Conservation (phyloP, 768 basidiomycete species). For the Lactifluus volemus region DNA sequence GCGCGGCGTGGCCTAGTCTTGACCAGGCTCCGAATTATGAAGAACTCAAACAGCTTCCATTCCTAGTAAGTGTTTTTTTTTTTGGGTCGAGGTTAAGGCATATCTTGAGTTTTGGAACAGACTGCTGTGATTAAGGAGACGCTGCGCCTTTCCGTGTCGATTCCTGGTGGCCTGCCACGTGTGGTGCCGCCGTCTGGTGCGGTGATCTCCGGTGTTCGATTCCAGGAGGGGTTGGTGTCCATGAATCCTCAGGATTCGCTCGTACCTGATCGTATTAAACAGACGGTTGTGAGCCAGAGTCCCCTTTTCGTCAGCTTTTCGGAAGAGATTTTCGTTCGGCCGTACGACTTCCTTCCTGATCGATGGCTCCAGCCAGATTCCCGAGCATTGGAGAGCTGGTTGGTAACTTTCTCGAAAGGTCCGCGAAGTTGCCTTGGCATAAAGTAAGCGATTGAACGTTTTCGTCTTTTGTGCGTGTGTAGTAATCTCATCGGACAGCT, state of each 20-base stretch:
- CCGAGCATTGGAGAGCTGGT: constrained; percentile 8
- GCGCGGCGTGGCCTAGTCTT: constrained; percentile 4
- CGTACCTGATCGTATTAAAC: not conserved
- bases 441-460: constrained; percentile 8
- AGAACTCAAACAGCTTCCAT: constrained; percentile 9
- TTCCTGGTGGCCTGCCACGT: constrained; percentile 9
- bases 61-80: constrained; percentile 1
- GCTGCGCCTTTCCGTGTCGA: not conserved
- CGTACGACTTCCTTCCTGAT: constrained; percentile 17
- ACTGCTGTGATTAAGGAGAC: constrained; percentile 12
- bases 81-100: not conserved
- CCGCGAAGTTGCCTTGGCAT: constrained; percentile 20
- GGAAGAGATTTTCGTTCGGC: constrained; percentile 15
- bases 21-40: constrained; percentile 5
- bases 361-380: constrained; percentile 14
- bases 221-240: constrained; percentile 11
- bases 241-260: too few species aligned
- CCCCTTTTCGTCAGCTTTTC: constrained; percentile 10
- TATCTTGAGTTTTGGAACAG: not conserved
- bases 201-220: constrained; percentile 2
- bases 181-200: constrained; percentile 9
- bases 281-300: constrained; percentile 13
- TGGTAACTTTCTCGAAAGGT: constrained; percentile 19
- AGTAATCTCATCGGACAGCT: not conserved
- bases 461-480: not conserved